These are phyloP conservation scores for Umbilicaria muhlenbergii DNA, from an alignment of 495 filamentous ascomycete species.

Conservation along the genomic window DNA sequence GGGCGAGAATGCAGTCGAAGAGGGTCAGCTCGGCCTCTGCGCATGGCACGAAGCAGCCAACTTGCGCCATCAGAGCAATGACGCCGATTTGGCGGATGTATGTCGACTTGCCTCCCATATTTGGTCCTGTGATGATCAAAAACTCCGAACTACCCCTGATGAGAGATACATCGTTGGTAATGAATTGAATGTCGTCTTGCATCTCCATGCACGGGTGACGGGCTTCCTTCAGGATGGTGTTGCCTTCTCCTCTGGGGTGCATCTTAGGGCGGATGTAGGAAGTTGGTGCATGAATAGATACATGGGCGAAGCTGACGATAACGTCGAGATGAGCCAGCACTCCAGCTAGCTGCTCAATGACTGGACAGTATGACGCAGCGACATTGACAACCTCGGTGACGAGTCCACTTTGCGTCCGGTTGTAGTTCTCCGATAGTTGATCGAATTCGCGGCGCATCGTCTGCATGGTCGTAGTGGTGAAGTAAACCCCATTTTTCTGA, in stretches of 20 bases:
- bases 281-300: constrained; percentile 81
- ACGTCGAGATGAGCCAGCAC: constrained; percentile 92
- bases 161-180: constrained; percentile 90
- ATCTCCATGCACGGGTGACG: constrained; percentile 98
- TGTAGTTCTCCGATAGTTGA: constrained; percentile 89
- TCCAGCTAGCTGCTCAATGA: constrained; percentile 77
- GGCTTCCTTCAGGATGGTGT: constrained; percentile 80
- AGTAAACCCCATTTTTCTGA: constrained; percentile 98
- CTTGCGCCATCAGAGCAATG: constrained; percentile 93
- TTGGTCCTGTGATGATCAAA: constrained; percentile 94
- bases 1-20: constrained; percentile 94
- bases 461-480: constrained; percentile 80
- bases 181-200: constrained; percentile 97
- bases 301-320: constrained; percentile 88
- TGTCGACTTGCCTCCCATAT: constrained; percentile 98
- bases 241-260: constrained; percentile 79
- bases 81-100: constrained; percentile 98
- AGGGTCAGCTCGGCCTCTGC: constrained; percentile 81
- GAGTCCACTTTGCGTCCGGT: constrained; percentile 80
- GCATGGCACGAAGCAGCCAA: constrained; percentile 93
- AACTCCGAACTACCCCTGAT: constrained; percentile 72
- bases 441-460: constrained; percentile 78
- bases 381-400: constrained; percentile 89
- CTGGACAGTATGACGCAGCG: constrained; percentile 85
- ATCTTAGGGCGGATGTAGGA: constrained; percentile 86